A percentile compares a stretch with the other conserved stretches of the same genome.
Evolutionary conservation across 768 basidiomycete genomes (phyloP).

Genomic region (Mycena polygramma): DNA sequence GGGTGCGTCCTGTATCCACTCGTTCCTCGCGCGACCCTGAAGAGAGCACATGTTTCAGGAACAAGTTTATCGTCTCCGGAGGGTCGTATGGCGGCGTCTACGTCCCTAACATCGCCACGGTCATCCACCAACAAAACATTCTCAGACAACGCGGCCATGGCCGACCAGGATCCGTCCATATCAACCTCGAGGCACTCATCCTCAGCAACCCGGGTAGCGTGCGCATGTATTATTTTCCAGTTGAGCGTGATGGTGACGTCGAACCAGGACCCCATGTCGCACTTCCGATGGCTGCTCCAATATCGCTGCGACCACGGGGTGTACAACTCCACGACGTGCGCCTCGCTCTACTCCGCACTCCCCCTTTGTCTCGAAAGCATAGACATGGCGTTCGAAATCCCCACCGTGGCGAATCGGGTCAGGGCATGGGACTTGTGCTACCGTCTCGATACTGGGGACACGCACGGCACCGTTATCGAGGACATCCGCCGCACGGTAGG

Average conservation of each 20-base stretch:
- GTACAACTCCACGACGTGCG: constrained; percentile 42
- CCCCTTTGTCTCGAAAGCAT: constrained; percentile 40
- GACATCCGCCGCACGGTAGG: constrained; percentile 13
- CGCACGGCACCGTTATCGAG: background rate
- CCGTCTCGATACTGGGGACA: constrained; percentile 1
- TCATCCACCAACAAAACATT: constrained; percentile 47
- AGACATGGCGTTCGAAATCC: constrained; percentile 22
- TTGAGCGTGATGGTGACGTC: background rate
- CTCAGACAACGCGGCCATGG: constrained; percentile 36
- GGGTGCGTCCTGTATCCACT: background rate
- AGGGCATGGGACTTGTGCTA: background rate
- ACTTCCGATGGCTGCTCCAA: constrained; percentile 43
- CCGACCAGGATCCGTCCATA: constrained; percentile 32
- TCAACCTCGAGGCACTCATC: constrained; percentile 46
- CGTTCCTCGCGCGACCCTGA: background rate
- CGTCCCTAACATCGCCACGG: constrained; percentile 46
- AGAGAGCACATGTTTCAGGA: background rate
- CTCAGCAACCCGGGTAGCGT: constrained; percentile 42
- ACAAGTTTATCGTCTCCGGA: constrained; percentile 38
- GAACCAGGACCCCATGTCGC: constrained; percentile 40
- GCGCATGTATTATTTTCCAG: background rate
- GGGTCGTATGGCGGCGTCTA: constrained; percentile 48
- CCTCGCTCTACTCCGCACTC: constrained; percentile 30
- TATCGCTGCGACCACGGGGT: constrained; percentile 42
- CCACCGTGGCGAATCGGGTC: constrained; percentile 13